Conservation (phyloP, 2,329 filamentous ascomycete species). For the Hymenoscyphus scutula region DNA sequence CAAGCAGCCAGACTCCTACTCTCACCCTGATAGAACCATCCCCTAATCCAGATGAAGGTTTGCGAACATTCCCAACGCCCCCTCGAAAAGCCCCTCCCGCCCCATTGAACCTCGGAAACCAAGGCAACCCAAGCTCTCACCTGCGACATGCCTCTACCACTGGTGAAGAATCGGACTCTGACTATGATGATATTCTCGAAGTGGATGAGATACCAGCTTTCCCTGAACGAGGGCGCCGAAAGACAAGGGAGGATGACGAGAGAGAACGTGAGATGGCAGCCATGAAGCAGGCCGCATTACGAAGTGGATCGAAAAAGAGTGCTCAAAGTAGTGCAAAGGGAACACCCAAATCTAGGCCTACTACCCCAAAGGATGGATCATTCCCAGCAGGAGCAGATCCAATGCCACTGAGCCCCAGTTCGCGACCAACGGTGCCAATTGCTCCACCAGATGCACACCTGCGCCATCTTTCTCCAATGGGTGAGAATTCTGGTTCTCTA, state of each 20-base stretch:
- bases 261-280: conserved; percentile 69
- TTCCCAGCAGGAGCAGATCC: conserved; percentile 30
- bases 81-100: conserved; percentile 81
- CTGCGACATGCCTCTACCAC: conserved; percentile 43
- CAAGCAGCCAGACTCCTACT: conserved; percentile 24
- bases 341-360: conserved; percentile 44
- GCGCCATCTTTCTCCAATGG: conserved; percentile 35
- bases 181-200: conserved; percentile 77
- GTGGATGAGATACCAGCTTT: conserved; percentile 59
- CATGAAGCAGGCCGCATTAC: conserved; percentile 63
- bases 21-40: conserved; percentile 43
- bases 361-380: conserved; percentile 43
- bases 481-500: conserved; percentile 47
- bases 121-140: conserved; percentile 41
- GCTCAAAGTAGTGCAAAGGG: conserved; percentile 53
- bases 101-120: conserved; percentile 68
- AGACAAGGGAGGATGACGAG: conserved; percentile 87
- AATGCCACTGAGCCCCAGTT: conserved; percentile 43
- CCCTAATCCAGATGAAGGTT: conserved; percentile 44
- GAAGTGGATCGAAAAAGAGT: conserved; percentile 73
- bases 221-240: conserved; percentile 67
- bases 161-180: conserved; percentile 69
- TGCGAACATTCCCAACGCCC: conserved; percentile 54
- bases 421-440: conserved; percentile 37
- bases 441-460: conserved; percentile 34